These are phyloP conservation scores for Triangularia verruculosa DNA, from an alignment of 2,329 filamentous ascomycete genomes.

Conservation along the genomic window DNA sequence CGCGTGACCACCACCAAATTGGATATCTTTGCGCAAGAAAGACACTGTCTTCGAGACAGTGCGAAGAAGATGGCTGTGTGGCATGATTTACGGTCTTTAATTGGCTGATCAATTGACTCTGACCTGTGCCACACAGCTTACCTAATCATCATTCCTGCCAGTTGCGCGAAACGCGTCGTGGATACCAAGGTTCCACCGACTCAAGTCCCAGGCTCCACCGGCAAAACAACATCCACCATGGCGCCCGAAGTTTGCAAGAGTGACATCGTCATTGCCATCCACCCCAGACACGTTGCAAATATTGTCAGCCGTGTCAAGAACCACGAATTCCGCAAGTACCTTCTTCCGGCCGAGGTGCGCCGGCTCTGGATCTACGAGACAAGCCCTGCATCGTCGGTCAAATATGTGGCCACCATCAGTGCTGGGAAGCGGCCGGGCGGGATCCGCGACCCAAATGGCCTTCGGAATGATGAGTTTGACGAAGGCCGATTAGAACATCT, in stretches of 20 bases:
- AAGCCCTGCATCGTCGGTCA: slow-evolving; percentile 4
- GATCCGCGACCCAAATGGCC: slow-evolving; percentile 3
- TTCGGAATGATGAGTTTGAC: slow-evolving; percentile 7
- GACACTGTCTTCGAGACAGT: too few species aligned
- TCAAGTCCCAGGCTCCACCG: too few species aligned
- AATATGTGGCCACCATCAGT: slow-evolving; percentile 9
- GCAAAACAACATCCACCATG: not conserved
- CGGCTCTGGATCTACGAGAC: slow-evolving; percentile 10
- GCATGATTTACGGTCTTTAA: too few species aligned
- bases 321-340: slow-evolving; percentile 13
- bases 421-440: slow-evolving; percentile 4
- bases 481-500: not conserved
- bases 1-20: too few species aligned
- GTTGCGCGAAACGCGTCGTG: too few species aligned
- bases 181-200: too few species aligned
- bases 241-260: not conserved
- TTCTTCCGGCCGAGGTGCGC: not conserved
- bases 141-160: too few species aligned
- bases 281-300: slow-evolving; percentile 9
- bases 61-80: too few species aligned
- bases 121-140: too few species aligned
- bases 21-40: too few species aligned
- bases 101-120: too few species aligned
- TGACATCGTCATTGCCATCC: slow-evolving; percentile 8
- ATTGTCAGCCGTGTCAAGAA: slow-evolving; percentile 11